Conservation (phyloP, 2,329 filamentous ascomycete genomes). For the Diaporthe eres region DNA sequence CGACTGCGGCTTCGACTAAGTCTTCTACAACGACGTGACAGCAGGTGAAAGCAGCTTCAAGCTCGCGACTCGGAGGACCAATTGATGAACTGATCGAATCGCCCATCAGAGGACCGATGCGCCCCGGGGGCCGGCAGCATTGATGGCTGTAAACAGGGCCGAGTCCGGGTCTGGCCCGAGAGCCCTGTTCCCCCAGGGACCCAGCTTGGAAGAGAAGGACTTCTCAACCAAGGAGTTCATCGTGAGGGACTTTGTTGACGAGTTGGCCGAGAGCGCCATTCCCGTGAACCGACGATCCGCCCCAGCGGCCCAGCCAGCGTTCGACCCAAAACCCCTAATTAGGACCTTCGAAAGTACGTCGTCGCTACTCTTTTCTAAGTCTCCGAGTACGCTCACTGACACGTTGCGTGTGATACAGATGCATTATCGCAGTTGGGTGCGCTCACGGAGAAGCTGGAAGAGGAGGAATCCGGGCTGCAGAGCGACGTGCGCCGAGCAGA, state of each 20-base stretch:
- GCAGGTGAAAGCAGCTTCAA: background rate
- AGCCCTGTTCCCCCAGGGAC: slow-evolving; percentile 82
- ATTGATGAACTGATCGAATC: slow-evolving; percentile 28
- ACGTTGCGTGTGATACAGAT: slow-evolving; percentile 55
- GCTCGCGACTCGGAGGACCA: background rate
- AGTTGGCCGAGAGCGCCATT: slow-evolving; percentile 86
- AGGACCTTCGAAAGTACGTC: slow-evolving; percentile 86
- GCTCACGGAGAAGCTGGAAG: slow-evolving; percentile 87
- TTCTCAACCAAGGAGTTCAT: slow-evolving; percentile 95
- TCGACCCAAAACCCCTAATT: slow-evolving; percentile 97
- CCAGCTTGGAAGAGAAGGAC: slow-evolving; percentile 89
- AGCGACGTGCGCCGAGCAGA: slow-evolving; percentile 93
- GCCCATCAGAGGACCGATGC: slow-evolving; percentile 34
- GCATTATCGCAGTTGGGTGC: slow-evolving; percentile 77
- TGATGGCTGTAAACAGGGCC: slow-evolving; percentile 51
- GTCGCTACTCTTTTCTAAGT: background rate
- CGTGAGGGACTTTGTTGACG: slow-evolving; percentile 97
- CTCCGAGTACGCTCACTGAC: slow-evolving; percentile 46
- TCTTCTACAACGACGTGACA: background rate
- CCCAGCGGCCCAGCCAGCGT: slow-evolving; percentile 69
- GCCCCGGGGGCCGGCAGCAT: slow-evolving; percentile 58
- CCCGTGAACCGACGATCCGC: slow-evolving; percentile 85
- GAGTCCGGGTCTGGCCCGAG: slow-evolving; percentile 63
- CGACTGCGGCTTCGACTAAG: background rate
- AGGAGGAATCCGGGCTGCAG: slow-evolving; percentile 90